These are phyloP conservation scores for Urochloa ruziziensis DNA, from an alignment of 176 grass and related monocot species.

Conservation along the genomic window DNA sequence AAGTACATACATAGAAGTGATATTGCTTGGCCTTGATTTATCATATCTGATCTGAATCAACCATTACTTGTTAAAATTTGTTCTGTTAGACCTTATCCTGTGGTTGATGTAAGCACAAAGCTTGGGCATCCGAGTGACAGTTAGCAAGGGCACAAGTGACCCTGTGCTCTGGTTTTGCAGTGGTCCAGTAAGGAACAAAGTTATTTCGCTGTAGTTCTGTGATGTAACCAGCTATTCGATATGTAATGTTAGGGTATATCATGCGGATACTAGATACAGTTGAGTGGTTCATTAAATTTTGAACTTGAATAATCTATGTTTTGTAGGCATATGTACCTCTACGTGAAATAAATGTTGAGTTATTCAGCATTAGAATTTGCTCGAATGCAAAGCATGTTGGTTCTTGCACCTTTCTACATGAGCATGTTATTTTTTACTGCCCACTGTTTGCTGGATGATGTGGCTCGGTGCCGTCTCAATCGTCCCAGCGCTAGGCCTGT, in stretches of 20 bases:
- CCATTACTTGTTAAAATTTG: conserved; percentile 5
- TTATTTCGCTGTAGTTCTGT: conserved; percentile 23
- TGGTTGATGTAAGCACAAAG: not conserved
- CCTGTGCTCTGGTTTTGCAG: conserved; percentile 15
- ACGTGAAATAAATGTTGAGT: conserved; percentile 40
- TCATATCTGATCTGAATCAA: conserved; percentile 3
- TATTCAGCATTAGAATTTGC: not conserved
- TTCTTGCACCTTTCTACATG: no score
- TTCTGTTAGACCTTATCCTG: not conserved
- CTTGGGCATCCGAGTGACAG: not conserved
- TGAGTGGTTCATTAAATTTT: conserved; percentile 51
- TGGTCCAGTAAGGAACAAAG: not conserved
- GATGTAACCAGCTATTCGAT: conserved; percentile 4
- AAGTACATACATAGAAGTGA: conserved; percentile 46
- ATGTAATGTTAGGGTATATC: conserved; percentile 20
- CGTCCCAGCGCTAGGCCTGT: no score
- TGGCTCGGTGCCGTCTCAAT: no score
- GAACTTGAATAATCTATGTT: conserved; percentile 40
- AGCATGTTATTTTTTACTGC: no score
- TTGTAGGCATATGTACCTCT: not conserved
- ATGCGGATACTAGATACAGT: conserved; percentile 18
- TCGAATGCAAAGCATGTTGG: no score
- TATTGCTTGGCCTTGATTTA: conserved; percentile 7
- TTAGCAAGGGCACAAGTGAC: conserved; percentile 5
- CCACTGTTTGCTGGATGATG: no score